These are phyloP conservation scores for Ziziphus jujuba DNA, from an alignment of 306 rosid genomes.

Conservation along the genomic window DNA sequence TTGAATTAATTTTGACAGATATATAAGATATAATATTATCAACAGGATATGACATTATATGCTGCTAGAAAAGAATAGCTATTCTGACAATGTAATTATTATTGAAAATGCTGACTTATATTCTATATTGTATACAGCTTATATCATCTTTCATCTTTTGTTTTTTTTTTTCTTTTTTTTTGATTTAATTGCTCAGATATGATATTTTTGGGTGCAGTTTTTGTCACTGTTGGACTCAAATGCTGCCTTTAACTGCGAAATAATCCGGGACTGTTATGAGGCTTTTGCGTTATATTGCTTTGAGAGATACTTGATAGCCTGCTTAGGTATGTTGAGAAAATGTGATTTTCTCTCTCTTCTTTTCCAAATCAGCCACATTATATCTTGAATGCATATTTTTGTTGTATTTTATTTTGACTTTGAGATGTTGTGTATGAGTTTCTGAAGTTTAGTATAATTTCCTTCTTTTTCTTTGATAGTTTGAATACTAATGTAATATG, in stretches of 20 bases:
- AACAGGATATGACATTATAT: background rate
- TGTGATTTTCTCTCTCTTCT: slow-evolving; percentile 9
- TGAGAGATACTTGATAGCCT: slow-evolving; percentile 93
- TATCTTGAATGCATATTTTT: background rate
- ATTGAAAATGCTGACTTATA: background rate
- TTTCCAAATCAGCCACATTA: background rate
- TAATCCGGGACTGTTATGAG: slow-evolving; percentile 95
- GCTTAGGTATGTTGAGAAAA: slow-evolving; percentile 68
- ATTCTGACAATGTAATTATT: background rate
- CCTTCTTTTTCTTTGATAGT: background rate
- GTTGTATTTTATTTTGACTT: background rate
- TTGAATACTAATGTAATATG: slow-evolving; percentile 12
- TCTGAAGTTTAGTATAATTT: background rate
- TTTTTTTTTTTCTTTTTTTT: background rate
- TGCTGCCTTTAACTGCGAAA: slow-evolving; percentile 92
- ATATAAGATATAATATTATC: background rate
- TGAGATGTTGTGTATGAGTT: background rate
- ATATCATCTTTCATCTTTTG: background rate
- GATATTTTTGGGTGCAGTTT: slow-evolving; percentile 59
- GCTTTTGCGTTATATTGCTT: slow-evolving; percentile 99
- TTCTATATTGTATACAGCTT: background rate
- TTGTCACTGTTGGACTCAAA: slow-evolving; percentile 81
- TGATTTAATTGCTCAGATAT: background rate
- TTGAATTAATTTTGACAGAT: background rate
- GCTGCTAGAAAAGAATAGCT: background rate